A percentile compares a stretch with the other conserved stretches of the same genome.
Conservation (phyloP, 331 rosid species). For the Malus hybrid region DNA sequence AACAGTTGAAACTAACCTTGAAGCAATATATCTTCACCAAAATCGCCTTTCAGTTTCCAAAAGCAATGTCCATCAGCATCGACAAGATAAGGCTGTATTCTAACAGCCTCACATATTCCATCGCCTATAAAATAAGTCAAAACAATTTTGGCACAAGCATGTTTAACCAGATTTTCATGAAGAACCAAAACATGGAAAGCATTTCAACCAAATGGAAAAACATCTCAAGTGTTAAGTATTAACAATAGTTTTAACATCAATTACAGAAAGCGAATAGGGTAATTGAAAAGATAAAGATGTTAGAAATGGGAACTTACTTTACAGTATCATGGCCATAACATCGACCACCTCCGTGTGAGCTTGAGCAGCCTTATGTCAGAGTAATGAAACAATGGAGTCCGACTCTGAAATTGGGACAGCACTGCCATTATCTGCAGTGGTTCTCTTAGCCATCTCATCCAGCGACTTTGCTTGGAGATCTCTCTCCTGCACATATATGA, state of each 20-base stretch:
- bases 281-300: neutral
- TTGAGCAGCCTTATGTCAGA: conserved; percentile 42
- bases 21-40: conserved; percentile 24
- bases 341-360: conserved; percentile 48
- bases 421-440: conserved; percentile 23
- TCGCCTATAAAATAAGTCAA: conserved; percentile 15
- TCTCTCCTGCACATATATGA: conserved; percentile 24
- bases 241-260: neutral
- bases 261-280: neutral
- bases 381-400: conserved; percentile 32
- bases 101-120: conserved; percentile 17
- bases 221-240: neutral
- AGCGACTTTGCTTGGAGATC: conserved; percentile 21
- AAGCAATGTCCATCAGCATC: conserved; percentile 38
- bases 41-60: conserved; percentile 32
- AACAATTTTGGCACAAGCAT: neutral
- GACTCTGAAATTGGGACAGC: conserved; percentile 27
- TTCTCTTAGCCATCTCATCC: conserved; percentile 45
- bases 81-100: conserved; percentile 27
- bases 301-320: conserved; percentile 32
- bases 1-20: conserved; percentile 22
- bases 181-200: neutral
- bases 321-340: conserved; percentile 28
- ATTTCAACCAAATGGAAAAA: neutral
- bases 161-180: neutral